A percentile compares a stretch with the other conserved stretches of the same genome.
Evolutionary conservation across 345 rosid genomes (phyloP).

Genomic region (Brassica rapa): DNA sequence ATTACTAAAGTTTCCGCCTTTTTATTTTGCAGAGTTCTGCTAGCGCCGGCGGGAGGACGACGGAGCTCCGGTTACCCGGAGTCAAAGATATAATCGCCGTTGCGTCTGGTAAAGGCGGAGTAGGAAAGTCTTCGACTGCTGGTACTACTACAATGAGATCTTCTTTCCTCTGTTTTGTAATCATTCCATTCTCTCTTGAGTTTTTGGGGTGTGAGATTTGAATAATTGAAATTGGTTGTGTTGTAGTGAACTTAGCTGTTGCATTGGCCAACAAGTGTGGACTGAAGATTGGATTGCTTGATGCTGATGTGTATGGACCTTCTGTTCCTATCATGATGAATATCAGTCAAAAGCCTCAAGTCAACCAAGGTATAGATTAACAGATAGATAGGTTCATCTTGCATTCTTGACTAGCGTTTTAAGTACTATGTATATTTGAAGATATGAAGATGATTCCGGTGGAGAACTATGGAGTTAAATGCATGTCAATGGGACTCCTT

Average conservation of each 20-base stretch:
- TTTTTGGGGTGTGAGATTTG: not conserved
- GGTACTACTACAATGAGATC: conserved; percentile 45
- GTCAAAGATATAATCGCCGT: conserved; percentile 84
- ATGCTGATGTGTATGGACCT: conserved; percentile 96
- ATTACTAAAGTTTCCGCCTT: not conserved
- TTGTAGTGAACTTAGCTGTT: conserved; percentile 89
- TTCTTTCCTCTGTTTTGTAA: not conserved
- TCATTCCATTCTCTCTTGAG: too few relatives aligned
- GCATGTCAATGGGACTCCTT: conserved; percentile 96
- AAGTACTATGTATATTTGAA: conserved; percentile 14
- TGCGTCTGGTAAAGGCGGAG: conserved; percentile 97
- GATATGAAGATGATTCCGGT: conserved; percentile 92
- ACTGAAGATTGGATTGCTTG: conserved; percentile 86
- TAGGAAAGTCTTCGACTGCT: conserved; percentile 95
- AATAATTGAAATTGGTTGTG: not conserved
- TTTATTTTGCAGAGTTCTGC: conserved; percentile 23
- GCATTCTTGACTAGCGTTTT: not conserved
- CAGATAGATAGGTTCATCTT: not conserved
- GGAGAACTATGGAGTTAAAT: conserved; percentile 79
- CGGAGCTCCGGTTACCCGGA: conserved; percentile 67
- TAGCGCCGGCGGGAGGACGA: conserved; percentile 43
- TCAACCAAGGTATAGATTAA: conserved; percentile 55
- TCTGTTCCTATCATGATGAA: conserved; percentile 95
- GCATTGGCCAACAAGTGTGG: conserved; percentile 70
- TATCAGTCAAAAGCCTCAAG: conserved; percentile 69